Evolutionary conservation across 2,329 filamentous ascomycete genomes (phyloP).

Genomic region (Calcarisporium arbuscula): DNA sequence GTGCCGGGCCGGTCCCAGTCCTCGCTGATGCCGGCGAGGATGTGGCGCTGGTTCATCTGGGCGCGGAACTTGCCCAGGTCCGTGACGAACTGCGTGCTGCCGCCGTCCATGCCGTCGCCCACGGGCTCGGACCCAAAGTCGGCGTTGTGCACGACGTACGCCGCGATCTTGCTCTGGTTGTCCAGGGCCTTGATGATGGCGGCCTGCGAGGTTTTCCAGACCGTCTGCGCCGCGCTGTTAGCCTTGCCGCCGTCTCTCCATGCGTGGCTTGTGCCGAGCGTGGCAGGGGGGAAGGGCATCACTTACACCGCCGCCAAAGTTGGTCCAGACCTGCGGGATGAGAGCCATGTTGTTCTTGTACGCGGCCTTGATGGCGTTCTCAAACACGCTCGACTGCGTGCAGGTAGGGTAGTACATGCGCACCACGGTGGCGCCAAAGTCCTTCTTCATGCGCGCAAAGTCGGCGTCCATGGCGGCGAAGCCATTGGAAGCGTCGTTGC

Average conservation of each 20-base stretch:
- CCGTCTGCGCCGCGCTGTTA: slow-evolving; percentile 4
- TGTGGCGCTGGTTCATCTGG: slow-evolving; percentile 8
- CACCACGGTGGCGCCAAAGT: slow-evolving; percentile 14
- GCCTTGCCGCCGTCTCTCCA: slow-evolving; percentile 1
- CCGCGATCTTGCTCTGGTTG: slow-evolving; percentile 11
- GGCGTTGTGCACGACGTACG: slow-evolving; percentile 14
- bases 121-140: slow-evolving; percentile 16
- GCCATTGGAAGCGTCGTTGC: slow-evolving; percentile 8
- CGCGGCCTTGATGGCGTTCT: slow-evolving; percentile 14
- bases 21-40: slow-evolving; percentile 14
- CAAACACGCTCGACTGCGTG: slow-evolving; percentile 11
- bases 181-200: slow-evolving; percentile 14
- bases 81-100: slow-evolving; percentile 10
- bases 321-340: slow-evolving; percentile 16
- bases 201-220: slow-evolving; percentile 14
- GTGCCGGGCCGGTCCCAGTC: slow-evolving; percentile 15
- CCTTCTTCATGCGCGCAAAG: slow-evolving; percentile 14
- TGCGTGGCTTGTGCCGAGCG: too few species aligned
- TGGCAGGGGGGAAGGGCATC: too few species aligned
- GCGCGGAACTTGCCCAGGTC: slow-evolving; percentile 12
- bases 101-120: slow-evolving; percentile 15
- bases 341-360: slow-evolving; percentile 14
- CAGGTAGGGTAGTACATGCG: slow-evolving; percentile 16
- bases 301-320: slow-evolving; percentile 15
- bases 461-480: slow-evolving; percentile 13